These are phyloP conservation scores for Leishmania turanica DNA, from an alignment of 208 protist genomes.

Conservation along the genomic window DNA sequence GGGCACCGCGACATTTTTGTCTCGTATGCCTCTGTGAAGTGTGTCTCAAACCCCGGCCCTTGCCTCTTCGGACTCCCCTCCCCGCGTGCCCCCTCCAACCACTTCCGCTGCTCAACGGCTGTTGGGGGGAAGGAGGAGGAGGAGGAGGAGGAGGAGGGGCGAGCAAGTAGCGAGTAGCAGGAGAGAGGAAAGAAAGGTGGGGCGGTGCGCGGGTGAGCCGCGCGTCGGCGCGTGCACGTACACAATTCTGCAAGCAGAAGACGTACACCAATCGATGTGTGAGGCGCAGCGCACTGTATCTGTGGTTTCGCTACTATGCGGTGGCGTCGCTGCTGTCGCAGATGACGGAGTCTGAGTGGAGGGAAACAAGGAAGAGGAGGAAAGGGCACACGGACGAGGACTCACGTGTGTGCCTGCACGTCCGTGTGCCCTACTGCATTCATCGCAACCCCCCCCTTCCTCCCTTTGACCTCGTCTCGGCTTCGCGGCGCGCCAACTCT, in stretches of 20 bases:
- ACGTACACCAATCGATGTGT: neutral
- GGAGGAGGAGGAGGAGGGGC: neutral
- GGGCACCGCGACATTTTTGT: neutral
- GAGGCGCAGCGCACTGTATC: neutral
- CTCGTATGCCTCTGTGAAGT: neutral
- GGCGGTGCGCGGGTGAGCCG: neutral
- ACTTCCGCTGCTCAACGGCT: neutral
- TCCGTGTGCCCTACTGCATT: neutral
- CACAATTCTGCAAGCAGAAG: neutral
- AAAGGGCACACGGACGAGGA: neutral
- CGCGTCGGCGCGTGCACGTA: neutral
- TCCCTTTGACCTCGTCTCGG: neutral
- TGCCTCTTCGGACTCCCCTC: neutral
- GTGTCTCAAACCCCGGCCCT: neutral
- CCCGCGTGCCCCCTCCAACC: neutral
- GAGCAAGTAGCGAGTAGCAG: neutral
- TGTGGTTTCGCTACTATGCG: neutral
- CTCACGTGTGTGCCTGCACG: neutral
- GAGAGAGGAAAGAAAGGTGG: neutral
- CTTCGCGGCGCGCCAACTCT: neutral
- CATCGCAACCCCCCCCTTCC: neutral
- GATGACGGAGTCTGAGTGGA: neutral
- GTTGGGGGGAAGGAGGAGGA: neutral
- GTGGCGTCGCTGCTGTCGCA: too few species aligned
- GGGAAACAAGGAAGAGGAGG: neutral